Evolutionary conservation across 164 flowering plant genomes (phyloP).

Genomic region (Umbellularia californica): DNA sequence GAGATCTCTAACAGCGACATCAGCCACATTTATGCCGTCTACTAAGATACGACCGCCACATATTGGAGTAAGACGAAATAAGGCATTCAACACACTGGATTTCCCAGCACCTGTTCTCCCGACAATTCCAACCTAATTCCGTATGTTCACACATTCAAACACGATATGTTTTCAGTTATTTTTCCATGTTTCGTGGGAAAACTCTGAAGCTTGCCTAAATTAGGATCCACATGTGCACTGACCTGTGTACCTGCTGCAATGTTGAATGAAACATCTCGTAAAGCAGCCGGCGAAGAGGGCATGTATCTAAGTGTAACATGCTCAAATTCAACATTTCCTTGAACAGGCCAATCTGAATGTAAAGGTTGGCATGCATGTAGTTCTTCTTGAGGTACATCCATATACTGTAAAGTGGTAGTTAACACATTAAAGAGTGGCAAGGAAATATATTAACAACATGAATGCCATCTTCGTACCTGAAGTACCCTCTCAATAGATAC

Average conservation of each 20-base stretch:
- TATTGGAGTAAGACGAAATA: constrained; percentile 80
- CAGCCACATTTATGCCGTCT: constrained; percentile 56
- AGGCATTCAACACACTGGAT: constrained; percentile 84
- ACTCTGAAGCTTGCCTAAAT: not conserved
- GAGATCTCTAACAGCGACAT: constrained; percentile 63
- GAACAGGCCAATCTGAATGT: constrained; percentile 56
- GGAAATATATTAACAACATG: constrained; percentile 2
- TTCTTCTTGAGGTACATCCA: constrained; percentile 89
- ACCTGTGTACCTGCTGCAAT: constrained; percentile 75
- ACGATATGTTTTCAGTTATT: not conserved
- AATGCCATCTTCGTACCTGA: constrained; percentile 41
- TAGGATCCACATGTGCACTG: constrained; percentile 7
- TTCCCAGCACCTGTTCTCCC: constrained; percentile 99
- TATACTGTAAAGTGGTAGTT: constrained; percentile 42
- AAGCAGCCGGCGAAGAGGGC: constrained; percentile 77
- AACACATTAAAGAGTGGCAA: constrained; percentile 7
- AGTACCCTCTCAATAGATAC: constrained; percentile 88
- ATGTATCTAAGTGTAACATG: constrained; percentile 74
- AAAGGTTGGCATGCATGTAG: constrained; percentile 35
- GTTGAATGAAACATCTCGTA: constrained; percentile 51
- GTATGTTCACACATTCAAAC: not conserved
- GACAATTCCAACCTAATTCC: constrained; percentile 79
- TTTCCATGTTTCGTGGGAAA: not conserved
- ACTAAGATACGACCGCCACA: constrained; percentile 63
- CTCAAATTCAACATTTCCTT: constrained; percentile 68